Conservation (phyloP, 208 protist genomes). For the Endotrypanum monterogeii region DNA sequence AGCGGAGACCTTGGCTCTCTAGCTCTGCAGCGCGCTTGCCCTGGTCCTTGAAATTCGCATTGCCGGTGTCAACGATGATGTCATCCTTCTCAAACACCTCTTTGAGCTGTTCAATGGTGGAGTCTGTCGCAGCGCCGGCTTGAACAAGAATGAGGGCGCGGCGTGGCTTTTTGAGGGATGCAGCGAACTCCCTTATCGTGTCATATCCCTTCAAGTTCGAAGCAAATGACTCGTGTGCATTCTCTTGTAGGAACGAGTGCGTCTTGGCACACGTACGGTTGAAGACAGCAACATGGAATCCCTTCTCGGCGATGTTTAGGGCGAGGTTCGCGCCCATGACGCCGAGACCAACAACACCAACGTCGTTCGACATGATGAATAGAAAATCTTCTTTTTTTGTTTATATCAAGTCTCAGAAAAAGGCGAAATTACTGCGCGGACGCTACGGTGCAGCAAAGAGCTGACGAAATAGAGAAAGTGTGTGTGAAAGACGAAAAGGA, state of each 20-base stretch:
- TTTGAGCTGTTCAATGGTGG: constrained; percentile 93
- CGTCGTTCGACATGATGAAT: constrained; percentile 82
- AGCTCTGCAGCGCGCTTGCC: constrained; percentile 88
- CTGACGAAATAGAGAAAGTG: no score
- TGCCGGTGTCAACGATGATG: constrained; percentile 97
- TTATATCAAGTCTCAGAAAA: no score
- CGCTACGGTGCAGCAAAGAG: no score
- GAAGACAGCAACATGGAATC: constrained; percentile 94
- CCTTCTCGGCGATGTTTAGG: constrained; percentile 97
- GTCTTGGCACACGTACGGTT: constrained; percentile 93
- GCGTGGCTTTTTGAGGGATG: constrained; percentile 90
- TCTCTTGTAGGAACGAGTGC: constrained; percentile 83
- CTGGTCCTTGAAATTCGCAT: constrained; percentile 96
- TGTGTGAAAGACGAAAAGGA: not conserved
- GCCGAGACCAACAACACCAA: constrained; percentile 97
- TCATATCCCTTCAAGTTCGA: constrained; percentile 74
- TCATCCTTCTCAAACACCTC: constrained; percentile 85
- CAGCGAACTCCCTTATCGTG: constrained; percentile 78
- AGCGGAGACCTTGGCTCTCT: constrained; percentile 85
- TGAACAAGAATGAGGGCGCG: constrained; percentile 96
- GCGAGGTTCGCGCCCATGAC: constrained; percentile 99
- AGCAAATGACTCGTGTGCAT: constrained; percentile 48
- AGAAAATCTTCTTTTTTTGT: not conserved
- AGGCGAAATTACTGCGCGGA: no score
- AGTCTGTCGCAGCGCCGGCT: constrained; percentile 95